Base-by-base conservation (phyloP, 2,329 filamentous ascomycete species). In the Diaporthe citriasiana region DNA sequence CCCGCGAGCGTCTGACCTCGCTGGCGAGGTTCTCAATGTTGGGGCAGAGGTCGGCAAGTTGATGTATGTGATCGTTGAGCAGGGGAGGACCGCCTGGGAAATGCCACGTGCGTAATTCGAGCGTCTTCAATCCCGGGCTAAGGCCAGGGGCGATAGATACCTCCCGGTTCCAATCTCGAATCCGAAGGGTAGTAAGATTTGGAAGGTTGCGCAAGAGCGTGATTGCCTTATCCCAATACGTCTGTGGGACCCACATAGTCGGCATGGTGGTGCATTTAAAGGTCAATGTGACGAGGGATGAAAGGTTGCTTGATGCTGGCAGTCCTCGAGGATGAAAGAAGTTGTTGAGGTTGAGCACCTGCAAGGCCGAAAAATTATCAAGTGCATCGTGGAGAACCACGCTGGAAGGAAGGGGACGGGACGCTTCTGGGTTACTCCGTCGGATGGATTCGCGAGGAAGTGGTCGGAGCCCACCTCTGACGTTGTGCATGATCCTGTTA, bases 11-110 rank as follows among this genome's bases (percentile, higher is more conserved):
- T 19, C 35, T 22, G 42, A 71, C 12, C 30, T 71, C 66, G 4
- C 73, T 19, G 17, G 27, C 13, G 10, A 75, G 30, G 4, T 66
- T 73, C n/a, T 73, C 72, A 0, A 75, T 53, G 15, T 53, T 50
- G 30, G 74, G 73, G 22, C 74, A 76, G 22, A 70, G 50, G 4
- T 71, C 56, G n/a, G 59, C 56, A 51, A 76, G 73, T 12, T 68
- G 53, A 19, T 35, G 53, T 47, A 76, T 73, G 38, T 73, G 57
- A 27, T 70, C 69, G 30, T 63, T 27, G 22, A 6, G 57, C n/a
- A 75, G 30, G 17, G 19, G 12, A 1, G 5, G 3, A 51, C 27
- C 40, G 27, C 19, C 30, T 4, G 25, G 2, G 13, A 30, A 5
- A 19, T 1, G 3, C 9, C 22, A 7, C 1, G 72, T 74, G 7